phyloP scores from a whole-genome alignment of 164 flowering plant species.

The Sextonia rubra region DNA sequence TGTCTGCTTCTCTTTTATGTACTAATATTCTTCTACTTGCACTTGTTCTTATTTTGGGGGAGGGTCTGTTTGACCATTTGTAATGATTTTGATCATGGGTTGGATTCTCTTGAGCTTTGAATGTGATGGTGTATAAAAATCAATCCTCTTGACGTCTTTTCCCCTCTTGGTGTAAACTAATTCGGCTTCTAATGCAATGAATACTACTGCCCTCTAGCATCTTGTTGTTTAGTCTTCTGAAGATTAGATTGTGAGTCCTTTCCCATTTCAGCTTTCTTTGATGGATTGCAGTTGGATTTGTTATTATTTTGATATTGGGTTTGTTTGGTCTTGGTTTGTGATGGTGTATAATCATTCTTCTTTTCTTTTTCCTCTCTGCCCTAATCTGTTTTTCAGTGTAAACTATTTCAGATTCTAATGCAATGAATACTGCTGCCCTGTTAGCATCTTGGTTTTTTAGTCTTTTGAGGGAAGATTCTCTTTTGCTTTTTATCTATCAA shows the following conservation, averaged over 20 bases:
- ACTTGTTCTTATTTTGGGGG: neutral
- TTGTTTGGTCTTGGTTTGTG: neutral
- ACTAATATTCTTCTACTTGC: neutral
- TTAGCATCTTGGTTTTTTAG: neutral
- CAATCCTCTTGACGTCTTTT: no score
- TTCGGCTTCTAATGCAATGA: neutral
- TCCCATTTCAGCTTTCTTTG: no score
- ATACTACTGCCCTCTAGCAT: neutral
- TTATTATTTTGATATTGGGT: neutral
- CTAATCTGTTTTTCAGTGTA: neutral
- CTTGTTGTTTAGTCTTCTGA: neutral
- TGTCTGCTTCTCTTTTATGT: constrained; percentile 6
- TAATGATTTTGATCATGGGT: neutral
- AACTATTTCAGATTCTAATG: neutral
- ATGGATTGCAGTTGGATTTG: neutral
- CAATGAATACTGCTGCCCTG: no score
- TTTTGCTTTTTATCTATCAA: neutral
- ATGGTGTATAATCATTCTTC: neutral
- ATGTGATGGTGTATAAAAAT: neutral
- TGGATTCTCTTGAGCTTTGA: neutral
- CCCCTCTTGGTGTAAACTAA: neutral
- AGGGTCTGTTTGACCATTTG: neutral
- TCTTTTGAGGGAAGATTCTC: neutral
- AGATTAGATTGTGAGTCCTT: no score
- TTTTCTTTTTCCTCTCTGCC: neutral